A percentile compares a stretch with the other conserved stretches of the same genome.
These are phyloP conservation scores for Copromyces sp. DNA, from an alignment of 495 filamentous ascomycete species.

Conservation along the genomic window DNA sequence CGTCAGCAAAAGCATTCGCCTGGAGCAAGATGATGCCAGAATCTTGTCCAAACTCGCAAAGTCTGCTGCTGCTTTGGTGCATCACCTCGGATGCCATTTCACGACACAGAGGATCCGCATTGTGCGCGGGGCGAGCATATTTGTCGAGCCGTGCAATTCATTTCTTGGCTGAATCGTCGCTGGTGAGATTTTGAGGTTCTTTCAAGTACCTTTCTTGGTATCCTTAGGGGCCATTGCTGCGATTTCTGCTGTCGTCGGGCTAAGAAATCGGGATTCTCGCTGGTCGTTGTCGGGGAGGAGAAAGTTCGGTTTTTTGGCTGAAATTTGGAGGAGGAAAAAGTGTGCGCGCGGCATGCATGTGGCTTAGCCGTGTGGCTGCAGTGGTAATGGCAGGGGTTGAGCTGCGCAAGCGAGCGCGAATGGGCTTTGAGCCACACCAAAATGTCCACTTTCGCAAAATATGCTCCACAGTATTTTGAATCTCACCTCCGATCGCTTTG, in stretches of 20 bases:
- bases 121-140: conserved; percentile 26
- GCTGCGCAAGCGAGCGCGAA: background rate
- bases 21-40: conserved; percentile 20
- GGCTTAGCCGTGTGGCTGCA: conserved; percentile 1
- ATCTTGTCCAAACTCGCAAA: conserved; percentile 45
- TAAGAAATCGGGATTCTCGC: conserved; percentile 21
- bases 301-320: background rate
- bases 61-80: conserved; percentile 50
- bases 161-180: conserved; percentile 5
- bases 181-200: background rate
- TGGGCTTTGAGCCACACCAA: background rate
- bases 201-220: conserved; percentile 58
- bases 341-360: conserved; percentile 15
- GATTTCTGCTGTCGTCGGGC: conserved; percentile 35
- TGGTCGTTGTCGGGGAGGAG: conserved; percentile 10
- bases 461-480: background rate
- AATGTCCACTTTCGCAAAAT: background rate
- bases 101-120: conserved; percentile 22
- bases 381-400: conserved; percentile 2
- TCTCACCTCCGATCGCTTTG: conserved; percentile 2
- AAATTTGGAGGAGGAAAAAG: conserved; percentile 12
- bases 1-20: conserved; percentile 30
- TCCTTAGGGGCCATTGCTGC: conserved; percentile 64
- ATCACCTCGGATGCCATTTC: conserved; percentile 16
- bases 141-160: conserved; percentile 11